Base-by-base conservation (phyloP, 106 monocot species). In the Phalaenopsis aphrodite region DNA sequence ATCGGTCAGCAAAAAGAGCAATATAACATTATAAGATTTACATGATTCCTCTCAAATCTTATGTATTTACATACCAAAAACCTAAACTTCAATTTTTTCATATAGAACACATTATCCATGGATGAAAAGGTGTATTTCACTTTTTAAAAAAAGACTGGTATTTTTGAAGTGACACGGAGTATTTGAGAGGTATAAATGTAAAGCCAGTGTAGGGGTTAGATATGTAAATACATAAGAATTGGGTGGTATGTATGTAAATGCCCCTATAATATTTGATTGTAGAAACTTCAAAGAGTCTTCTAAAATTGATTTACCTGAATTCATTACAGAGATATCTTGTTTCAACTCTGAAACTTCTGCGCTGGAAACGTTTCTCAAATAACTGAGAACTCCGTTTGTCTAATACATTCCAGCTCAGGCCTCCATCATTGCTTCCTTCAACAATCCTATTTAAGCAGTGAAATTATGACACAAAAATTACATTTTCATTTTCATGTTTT, bases 361-460 rank as follows among this genome's bases (percentile, higher is more conserved):
- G 86, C 67, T 86, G 86, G 65, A 91, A 91, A 19, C 93, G 85
- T 24, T 81, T 79, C 39, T 89, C 87, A 85, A 95, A 95, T 36
- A 88, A 75, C 80, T 87, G 89, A 73, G 88, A 88, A 43, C 48
- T 86, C 80, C 75, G 85, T 41, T 79, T 77, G 61, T 95, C 95
- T 77, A 95, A 61, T 5, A 82, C 61, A 73, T 79, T 81, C 95
- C 93, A 93, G 76, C 66, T 91, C 14, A 69, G 64, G 55, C 95
- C 95, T 86, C 85, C 89, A 81, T 93, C 84, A 64, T 80, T 78
- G 76, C 93, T 95, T 69, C 91, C 91, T 42, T 94, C 93, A 8
- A 91, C 42, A 83, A 95, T 79, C 95, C 95, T 92, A 68, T 21
- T 42, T 39, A 41, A 15, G 41, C 30, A 38, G 5, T 41, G 71